These are phyloP conservation scores for Fraxinus platypoda DNA, from an alignment of 305 asterid species.

Conservation along the genomic window DNA sequence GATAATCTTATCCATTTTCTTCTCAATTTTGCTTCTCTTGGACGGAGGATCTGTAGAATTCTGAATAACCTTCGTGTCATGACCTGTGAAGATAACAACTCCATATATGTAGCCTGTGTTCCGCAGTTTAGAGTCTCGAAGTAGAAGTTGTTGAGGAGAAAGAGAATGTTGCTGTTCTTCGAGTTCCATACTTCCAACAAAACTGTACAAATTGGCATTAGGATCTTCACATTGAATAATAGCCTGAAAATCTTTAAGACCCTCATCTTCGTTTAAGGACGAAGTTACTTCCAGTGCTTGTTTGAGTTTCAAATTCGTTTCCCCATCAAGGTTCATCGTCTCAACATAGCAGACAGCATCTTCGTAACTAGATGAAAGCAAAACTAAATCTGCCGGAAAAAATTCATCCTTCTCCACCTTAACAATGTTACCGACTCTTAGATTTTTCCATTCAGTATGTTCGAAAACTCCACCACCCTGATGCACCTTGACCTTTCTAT, in stretches of 20 bases:
- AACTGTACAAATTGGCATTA: constrained; percentile 73
- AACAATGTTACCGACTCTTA: constrained; percentile 78
- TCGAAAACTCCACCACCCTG: constrained; percentile 53
- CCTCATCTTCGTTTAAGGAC: constrained; percentile 39
- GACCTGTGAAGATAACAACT: constrained; percentile 82
- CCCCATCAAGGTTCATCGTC: constrained; percentile 93
- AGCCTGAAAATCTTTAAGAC: constrained; percentile 53
- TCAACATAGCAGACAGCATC: constrained; percentile 83
- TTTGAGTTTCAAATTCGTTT: constrained; percentile 79
- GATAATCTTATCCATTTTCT: constrained; percentile 70
- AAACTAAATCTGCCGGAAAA: constrained; percentile 81
- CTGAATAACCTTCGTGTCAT: constrained; percentile 85
- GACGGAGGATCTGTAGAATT: constrained; percentile 88
- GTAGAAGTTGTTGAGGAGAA: constrained; percentile 79
- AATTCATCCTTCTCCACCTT: constrained; percentile 76
- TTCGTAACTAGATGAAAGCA: constrained; percentile 79
- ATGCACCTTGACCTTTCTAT: constrained; percentile 69
- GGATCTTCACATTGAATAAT: constrained; percentile 83
- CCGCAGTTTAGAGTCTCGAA: constrained; percentile 70
- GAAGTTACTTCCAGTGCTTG: constrained; percentile 69
- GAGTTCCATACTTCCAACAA: constrained; percentile 71
- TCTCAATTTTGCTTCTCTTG: constrained; percentile 79
- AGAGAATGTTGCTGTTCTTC: constrained; percentile 60
- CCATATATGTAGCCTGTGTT: constrained; percentile 78
- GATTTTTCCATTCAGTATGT: constrained; percentile 61